Evolutionary conservation across 2,329 filamentous ascomycete species (phyloP).

Genomic region (Tothia fuscella): DNA sequence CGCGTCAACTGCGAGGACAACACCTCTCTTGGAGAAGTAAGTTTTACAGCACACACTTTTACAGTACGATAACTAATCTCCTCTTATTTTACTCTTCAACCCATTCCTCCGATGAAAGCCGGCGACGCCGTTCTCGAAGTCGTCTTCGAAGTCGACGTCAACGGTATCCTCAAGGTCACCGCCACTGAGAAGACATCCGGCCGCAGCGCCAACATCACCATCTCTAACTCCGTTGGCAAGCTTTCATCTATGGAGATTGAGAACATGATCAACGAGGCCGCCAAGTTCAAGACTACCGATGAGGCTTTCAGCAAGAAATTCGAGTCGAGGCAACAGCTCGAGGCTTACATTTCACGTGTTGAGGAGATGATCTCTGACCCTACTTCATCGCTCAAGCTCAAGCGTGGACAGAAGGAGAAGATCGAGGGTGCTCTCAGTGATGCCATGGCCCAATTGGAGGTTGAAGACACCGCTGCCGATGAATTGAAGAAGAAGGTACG

Average conservation of each 20-base stretch:
- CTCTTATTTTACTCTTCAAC: slow-evolving; percentile 90
- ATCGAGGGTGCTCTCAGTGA: slow-evolving; percentile 95
- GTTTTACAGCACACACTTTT: too few relatives aligned
- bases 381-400: slow-evolving; percentile 89
- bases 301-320: slow-evolving; percentile 99
- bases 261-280: slow-evolving; percentile 93
- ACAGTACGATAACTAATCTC: too few relatives aligned
- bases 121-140: slow-evolving; percentile 95
- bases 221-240: slow-evolving; percentile 98
- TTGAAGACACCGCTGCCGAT: slow-evolving; percentile 81
- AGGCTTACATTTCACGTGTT: slow-evolving; percentile 96
- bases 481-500: slow-evolving; percentile 86
- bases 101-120: slow-evolving; percentile 75
- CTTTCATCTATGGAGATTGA: slow-evolving; percentile 90
- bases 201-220: slow-evolving; percentile 98
- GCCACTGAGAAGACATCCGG: slow-evolving; percentile 98
- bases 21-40: slow-evolving; percentile 93
- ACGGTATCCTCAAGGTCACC: slow-evolving; percentile 99
- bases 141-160: slow-evolving; percentile 99
- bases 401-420: slow-evolving; percentile 99
- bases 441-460: slow-evolving; percentile 93
- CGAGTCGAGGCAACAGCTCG: slow-evolving; percentile 97
- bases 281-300: slow-evolving; percentile 97
- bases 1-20: slow-evolving; percentile 98
- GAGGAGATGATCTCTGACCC: slow-evolving; percentile 99